Percentiles rank a stretch among this genome's conserved stretches.
Evolutionary conservation across 2,329 filamentous ascomycete species (phyloP).

Genomic region (Thermomyces lanuginosus): DNA sequence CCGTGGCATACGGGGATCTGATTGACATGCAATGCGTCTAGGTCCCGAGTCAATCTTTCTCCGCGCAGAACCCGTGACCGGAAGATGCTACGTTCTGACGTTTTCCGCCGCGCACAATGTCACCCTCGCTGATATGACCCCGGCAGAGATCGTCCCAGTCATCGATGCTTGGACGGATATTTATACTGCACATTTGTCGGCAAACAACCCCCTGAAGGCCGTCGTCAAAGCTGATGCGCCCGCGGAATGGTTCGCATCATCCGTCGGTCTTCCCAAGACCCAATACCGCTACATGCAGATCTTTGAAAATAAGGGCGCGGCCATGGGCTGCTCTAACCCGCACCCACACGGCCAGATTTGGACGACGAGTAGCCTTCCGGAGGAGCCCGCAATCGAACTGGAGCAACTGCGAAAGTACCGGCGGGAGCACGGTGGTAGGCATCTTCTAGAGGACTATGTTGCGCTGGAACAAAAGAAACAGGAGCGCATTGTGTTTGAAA

Average conservation of each 20-base stretch:
- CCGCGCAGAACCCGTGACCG: slow-evolving; percentile 69
- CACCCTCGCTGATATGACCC: slow-evolving; percentile 77
- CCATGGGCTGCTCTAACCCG: slow-evolving; percentile 97
- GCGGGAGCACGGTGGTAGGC: slow-evolving; percentile 50
- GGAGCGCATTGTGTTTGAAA: slow-evolving; percentile 79
- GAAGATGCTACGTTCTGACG: slow-evolving; percentile 91
- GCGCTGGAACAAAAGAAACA: slow-evolving; percentile 63
- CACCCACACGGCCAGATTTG: slow-evolving; percentile 95
- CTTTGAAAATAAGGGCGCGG: slow-evolving; percentile 94
- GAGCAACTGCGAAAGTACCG: slow-evolving; percentile 65
- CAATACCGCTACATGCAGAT: slow-evolving; percentile 98
- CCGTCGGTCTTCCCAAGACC: slow-evolving; percentile 41
- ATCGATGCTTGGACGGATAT: slow-evolving; percentile 84
- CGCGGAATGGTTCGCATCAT: too few relatives aligned
- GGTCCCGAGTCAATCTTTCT: slow-evolving; percentile 62
- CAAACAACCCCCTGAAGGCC: slow-evolving; percentile 46
- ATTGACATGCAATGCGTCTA: slow-evolving; percentile 18
- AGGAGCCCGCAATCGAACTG: slow-evolving; percentile 72
- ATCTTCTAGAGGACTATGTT: slow-evolving; percentile 76
- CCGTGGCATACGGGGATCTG: too few relatives aligned
- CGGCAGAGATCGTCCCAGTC: slow-evolving; percentile 61
- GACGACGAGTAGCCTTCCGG: slow-evolving; percentile 80
- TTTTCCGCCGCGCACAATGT: slow-evolving; percentile 84
- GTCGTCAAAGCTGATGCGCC: slow-evolving; percentile 30
- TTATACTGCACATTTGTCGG: slow-evolving; percentile 65